Percentiles rank a stretch among this genome's conserved stretches.
phyloP scores from a whole-genome alignment of 148 eudicot genomes.

The Rhododendron henanense region DNA sequence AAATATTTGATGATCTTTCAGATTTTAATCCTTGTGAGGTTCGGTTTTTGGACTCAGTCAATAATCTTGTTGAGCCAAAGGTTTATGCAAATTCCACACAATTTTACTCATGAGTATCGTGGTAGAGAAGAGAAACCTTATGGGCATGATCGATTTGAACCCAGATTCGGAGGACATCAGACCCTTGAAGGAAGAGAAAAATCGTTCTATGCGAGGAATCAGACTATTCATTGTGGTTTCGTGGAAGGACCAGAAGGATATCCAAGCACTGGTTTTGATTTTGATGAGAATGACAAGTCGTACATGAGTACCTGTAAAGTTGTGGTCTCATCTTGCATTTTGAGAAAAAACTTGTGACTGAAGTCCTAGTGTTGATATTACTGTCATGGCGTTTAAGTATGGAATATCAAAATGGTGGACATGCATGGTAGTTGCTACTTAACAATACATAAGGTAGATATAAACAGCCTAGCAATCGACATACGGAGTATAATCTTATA shows the following conservation, averaged over 20 bases:
- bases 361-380: background rate
- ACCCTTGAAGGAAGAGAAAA: conserved; percentile 69
- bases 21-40: conserved; percentile 72
- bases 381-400: background rate
- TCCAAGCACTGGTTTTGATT: conserved; percentile 71
- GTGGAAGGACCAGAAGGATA: conserved; percentile 62
- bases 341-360: conserved; percentile 11
- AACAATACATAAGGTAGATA: background rate
- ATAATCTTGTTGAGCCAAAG: conserved; percentile 59
- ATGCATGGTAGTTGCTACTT: background rate
- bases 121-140: conserved; percentile 41
- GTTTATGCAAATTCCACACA: conserved; percentile 50
- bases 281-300: conserved; percentile 59
- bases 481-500: background rate
- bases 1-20: conserved; percentile 21
- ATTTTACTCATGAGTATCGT: conserved; percentile 45
- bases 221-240: conserved; percentile 91
- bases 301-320: conserved; percentile 67
- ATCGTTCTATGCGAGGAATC: conserved; percentile 64
- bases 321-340: conserved; percentile 92
- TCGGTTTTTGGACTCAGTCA: conserved; percentile 55
- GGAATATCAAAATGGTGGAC: background rate
- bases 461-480: background rate
- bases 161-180: conserved; percentile 88
- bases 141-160: conserved; percentile 29